These are phyloP conservation scores for Neurospora sp. DNA, from an alignment of 495 filamentous ascomycete species.

Conservation along the genomic window DNA sequence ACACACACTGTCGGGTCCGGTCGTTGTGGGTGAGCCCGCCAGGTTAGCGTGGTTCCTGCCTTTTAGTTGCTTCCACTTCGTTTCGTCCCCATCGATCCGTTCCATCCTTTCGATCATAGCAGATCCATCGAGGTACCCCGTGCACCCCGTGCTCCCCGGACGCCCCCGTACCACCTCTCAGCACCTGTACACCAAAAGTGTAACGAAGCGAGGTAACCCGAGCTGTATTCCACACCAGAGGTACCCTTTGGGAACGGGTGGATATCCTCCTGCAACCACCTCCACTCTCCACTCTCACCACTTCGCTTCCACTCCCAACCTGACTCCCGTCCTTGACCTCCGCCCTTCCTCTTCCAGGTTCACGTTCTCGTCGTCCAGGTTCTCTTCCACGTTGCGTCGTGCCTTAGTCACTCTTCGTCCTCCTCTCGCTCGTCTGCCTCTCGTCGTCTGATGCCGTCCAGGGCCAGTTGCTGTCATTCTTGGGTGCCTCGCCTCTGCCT, in stretches of 20 bases:
- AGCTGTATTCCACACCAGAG: background rate
- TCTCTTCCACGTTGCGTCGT: background rate
- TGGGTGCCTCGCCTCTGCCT: constrained; percentile 10
- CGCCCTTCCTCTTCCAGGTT: background rate
- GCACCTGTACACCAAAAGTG: background rate
- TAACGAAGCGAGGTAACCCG: background rate
- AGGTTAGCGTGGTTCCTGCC: background rate
- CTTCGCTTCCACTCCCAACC: background rate
- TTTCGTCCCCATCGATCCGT: background rate
- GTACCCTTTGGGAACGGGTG: background rate
- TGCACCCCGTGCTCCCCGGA: background rate
- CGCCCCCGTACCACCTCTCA: background rate
- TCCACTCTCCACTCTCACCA: background rate
- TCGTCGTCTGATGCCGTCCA: constrained; percentile 5
- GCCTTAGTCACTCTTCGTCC: background rate
- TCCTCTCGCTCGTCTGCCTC: background rate
- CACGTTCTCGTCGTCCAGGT: background rate
- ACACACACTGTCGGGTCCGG: background rate
- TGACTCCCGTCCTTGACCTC: background rate
- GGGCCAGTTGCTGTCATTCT: constrained; percentile 6
- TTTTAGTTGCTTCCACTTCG: background rate
- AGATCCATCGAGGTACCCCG: background rate
- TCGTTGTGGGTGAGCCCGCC: background rate
- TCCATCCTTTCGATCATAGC: background rate
- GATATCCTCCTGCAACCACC: background rate